Base-by-base conservation (phyloP, 1,284 basidiomycete genomes). In the Amylostereum chailletii region DNA sequence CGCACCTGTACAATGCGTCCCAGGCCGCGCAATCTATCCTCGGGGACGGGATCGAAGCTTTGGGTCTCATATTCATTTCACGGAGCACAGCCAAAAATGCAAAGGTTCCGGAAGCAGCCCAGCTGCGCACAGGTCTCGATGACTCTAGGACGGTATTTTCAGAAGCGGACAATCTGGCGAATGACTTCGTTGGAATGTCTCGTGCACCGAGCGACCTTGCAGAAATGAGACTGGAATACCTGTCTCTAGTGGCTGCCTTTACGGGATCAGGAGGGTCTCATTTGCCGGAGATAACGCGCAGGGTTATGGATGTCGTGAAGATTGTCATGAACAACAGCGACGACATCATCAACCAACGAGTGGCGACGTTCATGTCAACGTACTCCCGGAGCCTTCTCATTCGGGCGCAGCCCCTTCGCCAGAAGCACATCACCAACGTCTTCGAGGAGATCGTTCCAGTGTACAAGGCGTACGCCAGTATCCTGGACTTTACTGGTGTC, bases 31-130 rank as follows among this genome's bases (percentile, higher is more conserved):
- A 77, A 27, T 62, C 65, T 1, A 72, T 88, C 2, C 67, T 90
- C 7, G 69, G 72, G 36, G 85, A 87, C 36, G 86, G 84, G 1
- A 75, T 90, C 26, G 75, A 78, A 42, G 86, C 86, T 1, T 63
- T 91, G 9, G 78, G 78, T n/a, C 56, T 62, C 8, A 77, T 85
- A 34, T 65, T 87, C 3, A 62, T 74, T 29, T 57, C 61, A 30
- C 76, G 74, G 46, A 62, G 68, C 7, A 63, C 67, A 9, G 59
- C 67, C 5, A 82, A 76, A 6, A 82, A 76, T 58, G 59, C 71
- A 10, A 85, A 81, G 58, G 49, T 58, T 34, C 51, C 65, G 0
- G 77, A 79, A 39, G 54, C 53, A 40, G 42, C 62, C 4, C 58
- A 65, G 2, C 60, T 60, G 43, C 65, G 68, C 51, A 49, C 60